A percentile compares a stretch with the other conserved stretches of the same genome.
Evolutionary conservation across 371 early-diverging fungal species (phyloP).

Genomic region (Mucor mucedo): DNA sequence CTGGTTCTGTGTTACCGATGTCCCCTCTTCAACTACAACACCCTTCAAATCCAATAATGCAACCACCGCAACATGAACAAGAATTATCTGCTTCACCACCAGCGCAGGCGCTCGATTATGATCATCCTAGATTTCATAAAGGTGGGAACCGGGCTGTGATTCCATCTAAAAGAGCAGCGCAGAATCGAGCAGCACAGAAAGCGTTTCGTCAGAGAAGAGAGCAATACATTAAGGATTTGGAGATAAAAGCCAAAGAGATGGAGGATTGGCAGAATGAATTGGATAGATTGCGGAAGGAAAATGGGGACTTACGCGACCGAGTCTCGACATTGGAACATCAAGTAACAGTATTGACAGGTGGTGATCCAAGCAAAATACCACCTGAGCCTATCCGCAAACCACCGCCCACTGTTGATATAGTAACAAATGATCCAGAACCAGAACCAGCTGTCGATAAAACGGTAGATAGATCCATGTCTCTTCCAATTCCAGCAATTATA

Average conservation of each 20-base stretch:
- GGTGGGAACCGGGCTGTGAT: constrained; percentile 25
- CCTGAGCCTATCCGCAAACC: not conserved
- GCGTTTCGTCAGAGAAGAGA: constrained; percentile 56
- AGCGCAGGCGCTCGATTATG: constrained; percentile 24
- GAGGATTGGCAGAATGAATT: constrained; percentile 57
- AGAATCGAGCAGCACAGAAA: constrained; percentile 54
- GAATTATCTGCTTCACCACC: constrained; percentile 16
- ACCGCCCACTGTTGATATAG: not conserved
- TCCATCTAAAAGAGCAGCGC: constrained; percentile 40
- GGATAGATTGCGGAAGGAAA: constrained; percentile 45
- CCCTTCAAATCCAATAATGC: not conserved
- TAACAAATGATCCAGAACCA: not conserved
- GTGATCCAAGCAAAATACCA: constrained; percentile 10
- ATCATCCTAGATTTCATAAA: constrained; percentile 5
- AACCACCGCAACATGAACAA: not conserved
- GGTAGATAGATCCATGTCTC: constrained; percentile 4
- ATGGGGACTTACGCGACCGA: constrained; percentile 32
- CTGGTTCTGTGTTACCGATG: constrained; percentile 27
- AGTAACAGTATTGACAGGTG: constrained; percentile 22
- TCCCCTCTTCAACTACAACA: constrained; percentile 7
- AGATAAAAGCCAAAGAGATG: constrained; percentile 48
- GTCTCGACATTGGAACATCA: constrained; percentile 20
- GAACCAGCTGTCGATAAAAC: not conserved
- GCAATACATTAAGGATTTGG: constrained; percentile 55
- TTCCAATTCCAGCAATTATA: not conserved